Conservation (phyloP, 2,329 filamentous ascomycete genomes). For the Trichoderma cornu-damae region DNA sequence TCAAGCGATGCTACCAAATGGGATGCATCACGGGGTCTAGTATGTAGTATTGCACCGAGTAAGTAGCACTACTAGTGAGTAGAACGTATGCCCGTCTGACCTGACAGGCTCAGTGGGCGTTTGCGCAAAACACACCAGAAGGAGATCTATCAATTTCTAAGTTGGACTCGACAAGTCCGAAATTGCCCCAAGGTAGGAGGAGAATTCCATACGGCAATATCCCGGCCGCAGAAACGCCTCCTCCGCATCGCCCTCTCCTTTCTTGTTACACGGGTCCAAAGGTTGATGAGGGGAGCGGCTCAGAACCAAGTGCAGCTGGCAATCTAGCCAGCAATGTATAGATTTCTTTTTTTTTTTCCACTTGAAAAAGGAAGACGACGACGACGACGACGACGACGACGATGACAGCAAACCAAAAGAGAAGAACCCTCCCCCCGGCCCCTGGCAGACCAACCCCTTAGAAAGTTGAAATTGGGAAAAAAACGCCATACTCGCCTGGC, state of each 20-base stretch:
- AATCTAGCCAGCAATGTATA: too few relatives aligned
- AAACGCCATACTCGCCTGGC: too few relatives aligned
- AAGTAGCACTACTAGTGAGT: too few relatives aligned
- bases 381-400: too few relatives aligned
- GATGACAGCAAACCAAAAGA: too few relatives aligned
- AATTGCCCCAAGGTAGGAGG: not conserved
- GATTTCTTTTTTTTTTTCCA: too few relatives aligned
- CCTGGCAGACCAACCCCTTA: too few relatives aligned
- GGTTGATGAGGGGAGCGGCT: too few relatives aligned
- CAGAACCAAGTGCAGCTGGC: too few relatives aligned
- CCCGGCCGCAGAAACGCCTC: not conserved
- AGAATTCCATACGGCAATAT: not conserved
- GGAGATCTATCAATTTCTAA: not conserved
- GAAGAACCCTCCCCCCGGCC: too few relatives aligned
- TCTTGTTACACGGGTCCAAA: not conserved
- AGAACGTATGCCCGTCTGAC: not conserved
- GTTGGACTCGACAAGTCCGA: not conserved
- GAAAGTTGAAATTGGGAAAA: too few relatives aligned
- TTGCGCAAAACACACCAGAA: not conserved
- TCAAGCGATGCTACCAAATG: conserved; percentile 2
- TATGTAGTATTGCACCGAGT: not conserved
- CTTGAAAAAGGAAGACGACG: too few relatives aligned
- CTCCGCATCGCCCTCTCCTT: not conserved
- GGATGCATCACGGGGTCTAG: not conserved
- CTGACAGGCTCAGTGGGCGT: not conserved